Evolutionary conservation across 2,329 filamentous ascomycete genomes (phyloP), one percentile per base, ranked within the genome.

Genomic region (Pyrenochaeta sp.): DNA sequence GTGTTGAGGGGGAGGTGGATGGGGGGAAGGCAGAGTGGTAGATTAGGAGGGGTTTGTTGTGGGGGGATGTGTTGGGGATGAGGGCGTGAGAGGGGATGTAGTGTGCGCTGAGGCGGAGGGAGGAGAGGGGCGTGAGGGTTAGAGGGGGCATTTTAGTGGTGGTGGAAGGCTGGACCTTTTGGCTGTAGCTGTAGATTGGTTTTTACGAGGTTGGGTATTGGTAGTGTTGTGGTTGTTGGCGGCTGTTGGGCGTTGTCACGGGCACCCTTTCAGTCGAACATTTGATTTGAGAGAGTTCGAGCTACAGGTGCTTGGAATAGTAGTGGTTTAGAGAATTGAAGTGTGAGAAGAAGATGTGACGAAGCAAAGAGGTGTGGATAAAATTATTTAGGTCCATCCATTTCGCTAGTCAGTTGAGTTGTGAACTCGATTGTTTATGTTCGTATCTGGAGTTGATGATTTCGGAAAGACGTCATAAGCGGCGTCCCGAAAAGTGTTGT

Each of bases 61-160:
- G 85, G 53, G 89, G 82, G 5, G 85, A 86, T 39, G 87, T 89
- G 72, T 91, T 91, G 22, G 89, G 88, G 36, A 87, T 81, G 5
- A 81, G 77, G 27, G 76, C 72, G 73, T 87, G 83, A 12, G 83
- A 77, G 4, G 87, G 84, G 57, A 91, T 90, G 27, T 82, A 78
- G 71, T 88, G 83, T 19, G 78, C 81, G 37, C 85, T 85, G n/a
- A 90, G 79, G 30, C 77, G 78, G 55, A 91, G 81, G 3, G 83
- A 77, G 32, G 80, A 75, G 15, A 86, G 76, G 13, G 84, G 77
- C 8, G 78, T 79, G 66, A 83, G 67, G 37, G 44, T 50, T 46
- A 75, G 57, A 12, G 62, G 56, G 3, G 64, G 52, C 65, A 67
- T 44, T 13, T 24, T 61, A 19, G 19, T 19, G 19, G 1, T 19